These are phyloP conservation scores for Ophiostoma triangulosporum DNA, from an alignment of 2,329 filamentous ascomycete species.

Conservation along the genomic window DNA sequence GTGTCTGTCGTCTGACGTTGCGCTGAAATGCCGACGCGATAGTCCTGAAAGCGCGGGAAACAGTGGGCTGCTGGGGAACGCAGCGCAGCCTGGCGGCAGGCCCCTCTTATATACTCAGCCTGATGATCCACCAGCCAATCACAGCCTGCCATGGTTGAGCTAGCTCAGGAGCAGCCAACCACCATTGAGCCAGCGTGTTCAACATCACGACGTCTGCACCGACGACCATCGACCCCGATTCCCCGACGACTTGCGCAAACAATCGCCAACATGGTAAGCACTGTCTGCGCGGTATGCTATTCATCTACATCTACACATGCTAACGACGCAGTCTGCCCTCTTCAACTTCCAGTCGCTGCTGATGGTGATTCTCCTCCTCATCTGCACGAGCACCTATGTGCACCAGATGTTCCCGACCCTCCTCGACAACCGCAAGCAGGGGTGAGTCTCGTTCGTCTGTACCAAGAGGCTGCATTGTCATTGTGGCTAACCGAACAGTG, in stretches of 20 bases:
- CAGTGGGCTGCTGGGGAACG: not conserved
- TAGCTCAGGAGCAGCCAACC: not conserved
- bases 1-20: not conserved
- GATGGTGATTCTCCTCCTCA: constrained; percentile 83
- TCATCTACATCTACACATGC: not conserved
- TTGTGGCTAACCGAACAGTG: constrained; percentile 32
- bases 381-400: constrained; percentile 90
- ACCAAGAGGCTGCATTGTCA: too few species aligned
- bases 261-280: constrained; percentile 1
- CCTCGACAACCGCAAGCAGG: constrained; percentile 86
- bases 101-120: not conserved
- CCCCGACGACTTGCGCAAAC: not conserved
- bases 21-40: not conserved
- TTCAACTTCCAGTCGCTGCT: constrained; percentile 99
- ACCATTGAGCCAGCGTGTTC: not conserved
- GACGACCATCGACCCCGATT: not conserved
- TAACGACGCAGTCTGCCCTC: constrained; percentile 59
- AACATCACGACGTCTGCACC: not conserved
- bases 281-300: too few species aligned
- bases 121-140: not conserved
- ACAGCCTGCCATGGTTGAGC: not conserved
- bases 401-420: constrained; percentile 81
- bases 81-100: not conserved
- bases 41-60: not conserved
- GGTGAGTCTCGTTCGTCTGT: too few species aligned